phyloP scores from a whole-genome alignment of 2,329 filamentous ascomycete genomes.

The Rhexocercosporidium sp. region DNA sequence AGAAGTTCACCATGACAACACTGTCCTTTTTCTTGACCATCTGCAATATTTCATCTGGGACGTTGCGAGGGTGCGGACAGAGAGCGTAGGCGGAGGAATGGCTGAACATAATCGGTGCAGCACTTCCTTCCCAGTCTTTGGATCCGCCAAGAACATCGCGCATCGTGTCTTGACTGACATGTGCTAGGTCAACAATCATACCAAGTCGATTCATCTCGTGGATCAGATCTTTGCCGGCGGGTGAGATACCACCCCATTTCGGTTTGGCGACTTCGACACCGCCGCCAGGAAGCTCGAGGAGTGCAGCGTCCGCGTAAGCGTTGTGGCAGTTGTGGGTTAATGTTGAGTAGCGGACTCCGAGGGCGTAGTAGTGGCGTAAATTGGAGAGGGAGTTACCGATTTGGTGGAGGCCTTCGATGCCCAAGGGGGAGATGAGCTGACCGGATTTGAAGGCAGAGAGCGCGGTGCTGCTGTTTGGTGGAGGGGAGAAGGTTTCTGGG shows the following conservation, averaged over 20 bases:
- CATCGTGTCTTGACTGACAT: slow-evolving; percentile 83
- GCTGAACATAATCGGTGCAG: slow-evolving; percentile 85
- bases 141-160: slow-evolving; percentile 74
- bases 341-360: slow-evolving; percentile 87
- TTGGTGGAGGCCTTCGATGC: slow-evolving; percentile 89
- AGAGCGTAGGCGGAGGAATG: slow-evolving; percentile 83
- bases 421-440: slow-evolving; percentile 77
- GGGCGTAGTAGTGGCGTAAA: slow-evolving; percentile 73
- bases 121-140: slow-evolving; percentile 69
- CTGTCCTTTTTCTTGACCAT: slow-evolving; percentile 75
- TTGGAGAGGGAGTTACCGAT: slow-evolving; percentile 84
- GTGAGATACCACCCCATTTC: slow-evolving; percentile 74
- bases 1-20: slow-evolving; percentile 91
- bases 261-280: slow-evolving; percentile 49
- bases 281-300: slow-evolving; percentile 57
- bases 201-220: slow-evolving; percentile 93
- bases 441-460: slow-evolving; percentile 62
- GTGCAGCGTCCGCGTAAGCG: slow-evolving; percentile 82
- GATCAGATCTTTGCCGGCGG: slow-evolving; percentile 70
- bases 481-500: slow-evolving; percentile 71
- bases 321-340: slow-evolving; percentile 96
- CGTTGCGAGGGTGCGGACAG: slow-evolving; percentile 89
- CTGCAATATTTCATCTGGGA: slow-evolving; percentile 80
- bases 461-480: slow-evolving; percentile 64
- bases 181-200: slow-evolving; percentile 90